Percentiles rank a stretch among this genome's conserved stretches.
phyloP scores from a whole-genome alignment of 805 yeast species.

The Ogataea nitratoaversa region DNA sequence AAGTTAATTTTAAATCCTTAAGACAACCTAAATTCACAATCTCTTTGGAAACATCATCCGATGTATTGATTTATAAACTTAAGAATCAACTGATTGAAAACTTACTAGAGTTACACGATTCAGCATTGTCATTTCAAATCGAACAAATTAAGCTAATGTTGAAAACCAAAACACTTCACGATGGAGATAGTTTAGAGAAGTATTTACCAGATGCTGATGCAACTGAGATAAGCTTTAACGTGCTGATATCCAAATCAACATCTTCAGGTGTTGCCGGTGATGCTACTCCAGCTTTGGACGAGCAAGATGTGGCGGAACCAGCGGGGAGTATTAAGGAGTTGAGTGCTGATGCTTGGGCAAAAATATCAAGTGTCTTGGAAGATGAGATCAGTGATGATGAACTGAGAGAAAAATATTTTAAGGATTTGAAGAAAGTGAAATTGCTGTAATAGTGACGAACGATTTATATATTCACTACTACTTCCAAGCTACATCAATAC shows the following conservation, averaged over 20 bases:
- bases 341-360: slow-evolving; percentile 31
- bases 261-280: background rate
- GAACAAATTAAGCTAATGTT: slow-evolving; percentile 42
- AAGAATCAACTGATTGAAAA: slow-evolving; percentile 34
- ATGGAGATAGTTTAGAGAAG: slow-evolving; percentile 31
- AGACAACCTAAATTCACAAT: slow-evolving; percentile 64
- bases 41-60: slow-evolving; percentile 16
- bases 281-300: background rate
- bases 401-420: slow-evolving; percentile 12
- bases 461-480: too few species aligned
- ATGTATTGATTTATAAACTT: slow-evolving; percentile 30
- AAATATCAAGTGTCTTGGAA: slow-evolving; percentile 31
- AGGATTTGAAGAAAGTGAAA: slow-evolving; percentile 15
- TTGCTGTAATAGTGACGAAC: too few species aligned
- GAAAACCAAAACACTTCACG: slow-evolving; percentile 49
- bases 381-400: slow-evolving; percentile 26
- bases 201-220: slow-evolving; percentile 14
- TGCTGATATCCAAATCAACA: slow-evolving; percentile 26
- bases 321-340: background rate
- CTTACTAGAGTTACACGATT: slow-evolving; percentile 22
- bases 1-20: slow-evolving; percentile 55
- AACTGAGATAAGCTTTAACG: slow-evolving; percentile 30
- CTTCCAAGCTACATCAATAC: too few species aligned
- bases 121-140: slow-evolving; percentile 25
- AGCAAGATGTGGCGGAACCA: slow-evolving; percentile 1